These are phyloP conservation scores for Apodospora peruviana DNA, from an alignment of 495 filamentous ascomycete genomes.

Conservation along the genomic window DNA sequence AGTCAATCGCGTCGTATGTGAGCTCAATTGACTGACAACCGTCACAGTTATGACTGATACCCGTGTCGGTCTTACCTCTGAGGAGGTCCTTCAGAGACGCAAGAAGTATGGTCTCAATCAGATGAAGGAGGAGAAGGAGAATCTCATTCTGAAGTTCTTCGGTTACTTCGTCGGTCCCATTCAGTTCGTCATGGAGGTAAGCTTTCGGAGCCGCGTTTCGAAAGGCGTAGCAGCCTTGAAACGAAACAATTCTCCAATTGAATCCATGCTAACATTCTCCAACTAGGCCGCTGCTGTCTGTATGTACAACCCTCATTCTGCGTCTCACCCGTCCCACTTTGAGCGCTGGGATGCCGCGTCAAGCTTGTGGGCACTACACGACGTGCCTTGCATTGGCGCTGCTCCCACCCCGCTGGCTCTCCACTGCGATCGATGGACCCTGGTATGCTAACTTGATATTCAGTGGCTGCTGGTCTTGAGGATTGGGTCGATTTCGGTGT, in stretches of 20 bases:
- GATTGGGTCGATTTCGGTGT: slow-evolving; percentile 82
- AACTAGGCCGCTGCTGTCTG: slow-evolving; percentile 30
- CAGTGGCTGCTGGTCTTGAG: slow-evolving; percentile 64
- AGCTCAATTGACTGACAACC: slow-evolving; percentile 1
- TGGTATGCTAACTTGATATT: slow-evolving; percentile 9
- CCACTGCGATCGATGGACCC: not conserved
- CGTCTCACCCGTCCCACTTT: not conserved
- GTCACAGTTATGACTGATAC: slow-evolving; percentile 55
- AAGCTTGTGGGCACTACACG: no score
- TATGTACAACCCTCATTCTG: slow-evolving; percentile 13
- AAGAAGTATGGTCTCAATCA: slow-evolving; percentile 81
- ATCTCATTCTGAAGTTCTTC: slow-evolving; percentile 77
- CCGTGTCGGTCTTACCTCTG: slow-evolving; percentile 60
- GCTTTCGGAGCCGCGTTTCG: slow-evolving; percentile 21
- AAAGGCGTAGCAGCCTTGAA: slow-evolving; percentile 16
- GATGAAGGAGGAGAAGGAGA: slow-evolving; percentile 86
- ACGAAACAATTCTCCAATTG: slow-evolving; percentile 23
- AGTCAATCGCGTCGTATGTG: no score
- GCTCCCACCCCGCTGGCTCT: not conserved
- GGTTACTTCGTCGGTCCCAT: slow-evolving; percentile 84
- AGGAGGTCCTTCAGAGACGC: slow-evolving; percentile 62
- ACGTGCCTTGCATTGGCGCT: slow-evolving; percentile 4
- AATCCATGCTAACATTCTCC: slow-evolving; percentile 18
- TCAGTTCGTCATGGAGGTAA: slow-evolving; percentile 90
- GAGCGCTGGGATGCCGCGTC: not conserved